Evolutionary conservation across 202 grass and related monocot genomes (phyloP), one percentile per base, ranked within the genome.

Genomic region (Musa balbisiana): DNA sequence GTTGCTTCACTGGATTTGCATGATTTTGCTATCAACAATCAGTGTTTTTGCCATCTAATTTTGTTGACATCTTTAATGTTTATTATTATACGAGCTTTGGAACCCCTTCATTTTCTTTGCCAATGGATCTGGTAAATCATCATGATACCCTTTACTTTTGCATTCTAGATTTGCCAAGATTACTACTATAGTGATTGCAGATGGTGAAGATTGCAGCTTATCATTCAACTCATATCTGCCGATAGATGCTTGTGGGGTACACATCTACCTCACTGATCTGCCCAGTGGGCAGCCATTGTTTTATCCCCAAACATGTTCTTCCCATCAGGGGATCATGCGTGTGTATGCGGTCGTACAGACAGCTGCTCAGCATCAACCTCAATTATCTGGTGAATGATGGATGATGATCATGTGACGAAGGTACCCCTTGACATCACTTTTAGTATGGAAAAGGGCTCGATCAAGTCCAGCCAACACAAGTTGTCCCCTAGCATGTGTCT

Each of bases 341-440:
- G 56, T 60, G 56, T 16, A 58, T 60, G 6, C 9, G 56, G 19
- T 60, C 8, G 56, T 60, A 20, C 56, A 60, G 16, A 60, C 56
- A 60, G 56, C 56, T 60, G 5, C 56, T 60, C 17, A 60, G 4
- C 56, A 60, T 60, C 56, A 60, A 60, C 4, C 56, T 60, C 16
- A 16, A n/a, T n/a, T 60, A 4, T 60, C 0, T n/a, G n/a, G 19
- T 9, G 16, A 60, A 21, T 19, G 33, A 43, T 8, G 33, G 33
- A 60, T 16, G 56, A 60, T 60, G 56, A 60, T 60, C 56, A 60
- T 60, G 56, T 60, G 56, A 60, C n/a, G 56, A n/a, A 21, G 56
- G 4, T 19, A 60, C 56, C 56, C 21, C 3, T 19, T 9, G n/a
- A n/a, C 9, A 21, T 19, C 56, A 60, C 1, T 17, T 19, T 2